Conservation (phyloP, 2,329 filamentous ascomycete species). For the Paraphaeosphaeria sporulosa region DNA sequence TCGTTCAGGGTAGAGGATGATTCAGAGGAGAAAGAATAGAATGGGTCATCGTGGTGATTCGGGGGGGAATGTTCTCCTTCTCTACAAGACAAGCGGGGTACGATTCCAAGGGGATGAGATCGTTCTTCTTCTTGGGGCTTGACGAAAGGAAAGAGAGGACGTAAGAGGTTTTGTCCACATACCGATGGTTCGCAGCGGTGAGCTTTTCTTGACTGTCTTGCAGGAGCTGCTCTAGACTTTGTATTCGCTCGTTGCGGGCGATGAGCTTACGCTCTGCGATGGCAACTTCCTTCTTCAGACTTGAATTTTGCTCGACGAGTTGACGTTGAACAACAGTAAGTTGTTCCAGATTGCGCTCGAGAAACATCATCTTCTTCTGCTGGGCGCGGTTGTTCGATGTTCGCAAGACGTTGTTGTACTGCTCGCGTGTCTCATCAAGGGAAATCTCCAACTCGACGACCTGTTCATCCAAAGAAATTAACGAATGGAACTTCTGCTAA, state of each 20-base stretch:
- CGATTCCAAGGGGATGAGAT: background rate
- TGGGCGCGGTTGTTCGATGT: conserved; percentile 98
- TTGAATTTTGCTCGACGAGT: conserved; percentile 96
- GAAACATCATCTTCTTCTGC: conserved; percentile 99
- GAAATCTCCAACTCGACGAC: conserved; percentile 97
- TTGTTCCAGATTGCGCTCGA: conserved; percentile 97
- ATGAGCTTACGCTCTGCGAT: conserved; percentile 98
- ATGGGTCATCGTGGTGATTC: background rate
- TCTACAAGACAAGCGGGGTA: background rate
- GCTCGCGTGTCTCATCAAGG: conserved; percentile 94
- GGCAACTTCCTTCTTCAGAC: conserved; percentile 97
- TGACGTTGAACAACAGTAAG: conserved; percentile 96
- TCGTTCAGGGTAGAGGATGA: conserved; percentile 7
- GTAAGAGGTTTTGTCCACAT: conserved; percentile 52
- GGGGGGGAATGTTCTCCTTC: background rate
- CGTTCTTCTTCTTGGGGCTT: background rate
- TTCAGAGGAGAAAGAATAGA: conserved; percentile 2
- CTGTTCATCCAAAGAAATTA: conserved; percentile 38
- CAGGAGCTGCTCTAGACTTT: conserved; percentile 87
- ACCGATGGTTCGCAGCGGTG: conserved; percentile 97
- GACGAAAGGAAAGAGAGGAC: conserved; percentile 2
- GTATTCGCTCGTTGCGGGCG: conserved; percentile 94
- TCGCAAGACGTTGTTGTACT: conserved; percentile 97
- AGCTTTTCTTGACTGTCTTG: conserved; percentile 99
- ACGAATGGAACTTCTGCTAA: conserved; percentile 16